These are phyloP conservation scores for Gryganskiella cystojenkinii DNA, from an alignment of 192 early-diverging fungal species.

Conservation along the genomic window DNA sequence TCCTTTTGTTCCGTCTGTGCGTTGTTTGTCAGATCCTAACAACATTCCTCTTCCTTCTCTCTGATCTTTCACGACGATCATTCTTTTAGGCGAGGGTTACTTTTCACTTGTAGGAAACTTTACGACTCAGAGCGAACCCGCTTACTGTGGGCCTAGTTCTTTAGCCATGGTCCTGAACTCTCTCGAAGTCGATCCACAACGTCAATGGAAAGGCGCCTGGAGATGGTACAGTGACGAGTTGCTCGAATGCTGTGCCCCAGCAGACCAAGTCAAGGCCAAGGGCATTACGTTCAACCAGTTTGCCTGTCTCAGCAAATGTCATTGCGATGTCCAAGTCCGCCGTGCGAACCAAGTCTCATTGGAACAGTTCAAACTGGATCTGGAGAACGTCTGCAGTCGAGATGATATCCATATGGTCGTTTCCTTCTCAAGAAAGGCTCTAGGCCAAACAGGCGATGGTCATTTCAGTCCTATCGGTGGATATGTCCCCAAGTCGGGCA, in stretches of 20 bases:
- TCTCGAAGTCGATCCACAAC: slow-evolving; percentile 87
- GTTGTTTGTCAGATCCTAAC: too few relatives aligned
- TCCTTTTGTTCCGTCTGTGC: slow-evolving; percentile 2
- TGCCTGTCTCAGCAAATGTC: slow-evolving; percentile 88
- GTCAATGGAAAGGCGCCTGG: slow-evolving; percentile 95
- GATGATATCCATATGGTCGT: slow-evolving; percentile 89
- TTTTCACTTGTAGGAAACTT: slow-evolving; percentile 91
- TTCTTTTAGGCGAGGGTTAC: slow-evolving; percentile 74
- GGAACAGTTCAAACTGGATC: slow-evolving; percentile 85
- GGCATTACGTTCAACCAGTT: slow-evolving; percentile 95
- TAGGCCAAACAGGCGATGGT: slow-evolving; percentile 94
- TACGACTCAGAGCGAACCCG: slow-evolving; percentile 91
- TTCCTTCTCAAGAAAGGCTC: slow-evolving; percentile 79
- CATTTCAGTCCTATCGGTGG: slow-evolving; percentile 91
- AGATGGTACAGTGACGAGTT: slow-evolving; percentile 70
- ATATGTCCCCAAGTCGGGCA: slow-evolving; percentile 76
- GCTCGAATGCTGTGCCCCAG: slow-evolving; percentile 74
- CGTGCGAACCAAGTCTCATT: slow-evolving; percentile 70
- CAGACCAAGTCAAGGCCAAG: slow-evolving; percentile 79
- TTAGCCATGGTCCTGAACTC: slow-evolving; percentile 96
- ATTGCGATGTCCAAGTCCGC: slow-evolving; percentile 81
- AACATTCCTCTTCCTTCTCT: background rate
- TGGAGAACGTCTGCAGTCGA: slow-evolving; percentile 71
- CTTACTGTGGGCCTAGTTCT: slow-evolving; percentile 89
- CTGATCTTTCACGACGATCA: too few relatives aligned